Conservation (phyloP, 768 basidiomycete species). For the Mycena pura region DNA sequence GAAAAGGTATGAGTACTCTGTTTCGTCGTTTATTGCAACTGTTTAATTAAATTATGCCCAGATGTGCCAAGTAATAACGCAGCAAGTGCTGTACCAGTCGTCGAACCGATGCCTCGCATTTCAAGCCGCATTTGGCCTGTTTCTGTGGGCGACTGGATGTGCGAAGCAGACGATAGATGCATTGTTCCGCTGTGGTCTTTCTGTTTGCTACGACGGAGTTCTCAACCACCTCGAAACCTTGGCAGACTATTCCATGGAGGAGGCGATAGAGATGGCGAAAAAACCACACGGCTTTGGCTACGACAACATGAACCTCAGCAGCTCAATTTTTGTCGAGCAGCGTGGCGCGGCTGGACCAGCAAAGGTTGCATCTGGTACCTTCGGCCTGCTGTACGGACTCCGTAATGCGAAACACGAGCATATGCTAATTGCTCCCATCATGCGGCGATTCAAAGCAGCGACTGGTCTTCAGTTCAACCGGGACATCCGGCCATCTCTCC, state of each 20-base stretch:
- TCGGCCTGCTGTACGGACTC: constrained; percentile 22
- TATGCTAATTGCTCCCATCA: background rate
- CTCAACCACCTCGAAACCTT: constrained; percentile 12
- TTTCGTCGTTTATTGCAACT: background rate
- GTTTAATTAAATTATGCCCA: background rate
- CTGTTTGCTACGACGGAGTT: constrained; percentile 21
- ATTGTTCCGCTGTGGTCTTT: constrained; percentile 15
- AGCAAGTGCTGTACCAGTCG: background rate
- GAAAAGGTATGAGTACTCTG: background rate
- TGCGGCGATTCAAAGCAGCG: background rate
- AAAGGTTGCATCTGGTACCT: constrained; percentile 25
- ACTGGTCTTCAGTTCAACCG: background rate
- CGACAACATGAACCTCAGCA: constrained; percentile 26
- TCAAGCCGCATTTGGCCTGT: constrained; percentile 6
- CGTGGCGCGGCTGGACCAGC: constrained; percentile 10
- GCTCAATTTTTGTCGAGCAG: constrained; percentile 28
- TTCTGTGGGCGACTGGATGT: constrained; percentile 12
- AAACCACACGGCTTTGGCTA: constrained; percentile 13
- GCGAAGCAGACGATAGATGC: constrained; percentile 26
- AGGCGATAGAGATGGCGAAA: background rate
- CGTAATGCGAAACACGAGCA: background rate
- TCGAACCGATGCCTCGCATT: constrained; percentile 9
- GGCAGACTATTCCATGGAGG: too few relatives aligned
- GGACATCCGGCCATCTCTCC: background rate
- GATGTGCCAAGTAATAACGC: constrained; percentile 2